Evolutionary conservation across 192 early-diverging fungal species (phyloP), one percentile per base, ranked within the genome.

Genomic region (Paraglomus brasilianum): DNA sequence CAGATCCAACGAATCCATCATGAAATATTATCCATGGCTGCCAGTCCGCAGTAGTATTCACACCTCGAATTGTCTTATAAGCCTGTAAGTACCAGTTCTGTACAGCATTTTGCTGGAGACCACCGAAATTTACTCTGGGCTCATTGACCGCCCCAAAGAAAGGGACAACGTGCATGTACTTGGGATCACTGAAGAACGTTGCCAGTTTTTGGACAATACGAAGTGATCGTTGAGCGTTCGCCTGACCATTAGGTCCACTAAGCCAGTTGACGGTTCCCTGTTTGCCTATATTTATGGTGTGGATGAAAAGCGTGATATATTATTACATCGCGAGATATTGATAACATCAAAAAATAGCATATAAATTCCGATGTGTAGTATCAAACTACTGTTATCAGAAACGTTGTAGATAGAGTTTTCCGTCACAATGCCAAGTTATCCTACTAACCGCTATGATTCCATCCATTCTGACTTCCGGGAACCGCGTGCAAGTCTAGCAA

Each of bases 381-480:
- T 30, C n/a, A n/a, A 30, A 30, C 30, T 30, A 30, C 30, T 30
- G 30, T 3, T 30, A 30, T 30, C 3, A 1, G 30, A 30, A 30
- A 30, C 30, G 30, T 2, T 30, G 30, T 30, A 1, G 30, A 30
- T 30, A 30, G 30, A 30, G 30, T 30, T 30, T 30, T 30, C 30
- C 3, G 30, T 30, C 30, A 3, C 30, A 30, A 30, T 30, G 3
- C 30, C 30, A 30, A 30, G 30, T 30, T 30, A 30, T 3, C 30
- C 30, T 30, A 30, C 30, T 30, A 30, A 22, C 82, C 82, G 10
- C 79, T 81, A 55, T 81, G 82, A 50, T 83, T 83, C 83, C 83
- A 88, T 1, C 88, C 88, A 67, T 91, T 91, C 62, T 91, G 89
- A 21, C 87, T 88, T 7, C 89, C 89, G 24, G 89, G 89, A 0